Evolutionary conservation across 306 rosid species (phyloP), one percentile per base, ranked within the genome.

Genomic region (Cicer judaicum): DNA sequence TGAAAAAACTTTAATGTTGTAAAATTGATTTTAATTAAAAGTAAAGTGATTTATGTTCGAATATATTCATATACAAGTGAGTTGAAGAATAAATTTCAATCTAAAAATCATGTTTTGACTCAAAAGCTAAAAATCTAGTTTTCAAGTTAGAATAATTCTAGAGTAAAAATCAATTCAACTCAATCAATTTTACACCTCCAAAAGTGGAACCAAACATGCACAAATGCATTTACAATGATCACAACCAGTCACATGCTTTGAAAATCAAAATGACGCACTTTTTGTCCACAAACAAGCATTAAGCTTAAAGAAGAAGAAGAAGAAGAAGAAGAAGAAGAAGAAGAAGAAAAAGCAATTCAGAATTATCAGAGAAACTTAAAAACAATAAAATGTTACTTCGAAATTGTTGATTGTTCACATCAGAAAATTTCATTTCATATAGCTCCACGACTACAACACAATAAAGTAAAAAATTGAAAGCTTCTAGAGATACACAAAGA

Each of bases 401-500:
- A 59, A 78, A 48, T 29, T 78, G 40, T 8, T 19, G 42, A 7
- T 8, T 38, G 5, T 50, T 24, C 43, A 63, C 66, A 24, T 62
- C 40, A 21, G 34, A 65, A 54, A 5, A 12, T 8, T 43, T 29
- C 55, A 64, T 18, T 34, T 54, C 36, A 29, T 3, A 29, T 29
- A 29, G 36, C 36, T 29, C 55, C 61, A 44, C 16, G 47, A 19
- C 13, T 14, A 29, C 18, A 60, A 14, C 52, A 70, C 21, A 15
- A 18, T 50, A 7, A 3, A 29, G 36, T 43, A 66, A 53, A 46
- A 44, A 59, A 41, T 48, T 41, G 54, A 49, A 73, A 47, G 55
- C 55, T 67, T 74, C 76, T 67, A 47, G 40, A 72, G 64, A 24
- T 40, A 64, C 64, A 64, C 41, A 64, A 10, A 11, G 48, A 52